A percentile compares a stretch with the other conserved stretches of the same genome.
These are phyloP conservation scores for Nicotiana sylvestris DNA, from an alignment of 257 asterid species.

Conservation along the genomic window DNA sequence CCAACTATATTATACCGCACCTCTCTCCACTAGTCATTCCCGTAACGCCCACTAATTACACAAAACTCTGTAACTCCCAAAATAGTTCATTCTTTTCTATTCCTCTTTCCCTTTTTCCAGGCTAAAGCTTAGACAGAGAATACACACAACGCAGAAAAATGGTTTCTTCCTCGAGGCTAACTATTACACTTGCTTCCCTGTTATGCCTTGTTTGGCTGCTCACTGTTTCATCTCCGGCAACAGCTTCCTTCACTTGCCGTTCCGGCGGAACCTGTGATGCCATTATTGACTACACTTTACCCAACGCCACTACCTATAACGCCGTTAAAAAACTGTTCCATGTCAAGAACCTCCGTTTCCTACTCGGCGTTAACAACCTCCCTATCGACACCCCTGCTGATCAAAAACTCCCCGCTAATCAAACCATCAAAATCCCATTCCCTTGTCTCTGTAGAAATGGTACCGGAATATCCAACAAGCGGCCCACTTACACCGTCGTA, in stretches of 20 bases:
- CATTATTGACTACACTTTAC: conserved; percentile 51
- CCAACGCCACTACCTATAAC: conserved; percentile 60
- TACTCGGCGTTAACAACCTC: conserved; percentile 76
- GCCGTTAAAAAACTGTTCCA: conserved; percentile 47
- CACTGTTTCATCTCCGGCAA: neutral
- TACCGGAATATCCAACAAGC: conserved; percentile 51
- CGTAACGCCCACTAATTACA: neutral
- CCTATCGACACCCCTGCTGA: conserved; percentile 32
- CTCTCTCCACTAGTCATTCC: no score
- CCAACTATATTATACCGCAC: neutral
- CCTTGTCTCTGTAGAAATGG: conserved; percentile 62
- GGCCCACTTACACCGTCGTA: conserved; percentile 56
- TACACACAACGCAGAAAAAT: neutral
- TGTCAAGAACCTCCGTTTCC: conserved; percentile 36
- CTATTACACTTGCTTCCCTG: neutral
- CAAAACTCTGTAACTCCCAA: neutral
- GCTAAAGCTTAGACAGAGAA: neutral
- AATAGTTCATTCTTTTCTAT: neutral
- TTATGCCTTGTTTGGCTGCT: neutral
- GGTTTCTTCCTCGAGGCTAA: neutral
- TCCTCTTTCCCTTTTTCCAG: neutral
- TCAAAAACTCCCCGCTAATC: conserved; percentile 23
- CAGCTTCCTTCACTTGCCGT: conserved; percentile 44
- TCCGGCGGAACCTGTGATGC: conserved; percentile 42
- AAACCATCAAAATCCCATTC: conserved; percentile 51